Base-by-base conservation (phyloP, 208 protist species). In the Herpetomonas tarakana region DNA sequence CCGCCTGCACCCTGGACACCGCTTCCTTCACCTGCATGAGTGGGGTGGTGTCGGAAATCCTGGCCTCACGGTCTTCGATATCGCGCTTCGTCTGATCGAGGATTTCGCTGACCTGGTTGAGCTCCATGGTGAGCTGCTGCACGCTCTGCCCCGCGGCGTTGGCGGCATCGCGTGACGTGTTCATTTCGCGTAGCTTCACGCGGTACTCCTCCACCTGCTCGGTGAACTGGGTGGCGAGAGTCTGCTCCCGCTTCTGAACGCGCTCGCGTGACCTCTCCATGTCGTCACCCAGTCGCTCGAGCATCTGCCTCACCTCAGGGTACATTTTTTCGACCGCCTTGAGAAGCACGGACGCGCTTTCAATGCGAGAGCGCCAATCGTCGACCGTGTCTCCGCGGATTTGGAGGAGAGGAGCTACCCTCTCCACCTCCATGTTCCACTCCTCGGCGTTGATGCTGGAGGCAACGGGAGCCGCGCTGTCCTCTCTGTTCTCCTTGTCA, bases 261-360 rank as follows among this genome's bases (percentile, higher is more conserved):
- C 83, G 73, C 57, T 96, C 87, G 19, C 74, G 76, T 1, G 87
- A 76, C 51, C 93, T 96, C 35, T 91, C 83, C 75, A 96, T 86
- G 58, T 96, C 87, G 26, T 92, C 81, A 7, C 52, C 68, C 24
- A 94, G 72, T 24, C 85, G 72, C 58, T 86, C 76, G 19, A 96
- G 79, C 83, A 91, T 88, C 68, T 81, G 78, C 61, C 78, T 91
- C 22, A 94, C 88, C 19, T 93, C 88, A 18, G 91, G 91, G 63
- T 93, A 96, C 81, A 96, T 92, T 49, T 87, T 91, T 26, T 94
- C 87, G 18, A 96, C 82, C 22, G 84, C 86, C 54, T 91, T 93
- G 14, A 96, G 62, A 11, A 96, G 70, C 63, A 92, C 65, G 3
- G 79, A 67, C 4, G 87, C 83, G 59, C 67, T 90, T 60, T 93